A percentile compares a stretch with the other conserved stretches of the same genome.
phyloP scores from a whole-genome alignment of 352 stramenopile species.

The Phytopythium cucurbitacearum region DNA sequence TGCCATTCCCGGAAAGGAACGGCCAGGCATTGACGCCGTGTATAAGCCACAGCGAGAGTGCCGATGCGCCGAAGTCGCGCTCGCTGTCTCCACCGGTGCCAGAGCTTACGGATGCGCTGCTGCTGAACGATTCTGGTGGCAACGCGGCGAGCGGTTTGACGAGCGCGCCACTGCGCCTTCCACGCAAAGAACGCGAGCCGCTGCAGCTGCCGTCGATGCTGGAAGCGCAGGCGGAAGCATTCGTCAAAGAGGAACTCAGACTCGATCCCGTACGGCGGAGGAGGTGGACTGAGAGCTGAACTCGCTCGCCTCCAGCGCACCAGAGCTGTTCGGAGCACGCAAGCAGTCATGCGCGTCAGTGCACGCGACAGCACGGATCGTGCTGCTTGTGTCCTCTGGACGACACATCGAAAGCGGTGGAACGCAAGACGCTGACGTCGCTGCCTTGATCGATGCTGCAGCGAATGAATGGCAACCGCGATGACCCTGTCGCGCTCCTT shows the following conservation, averaged over 20 bases:
- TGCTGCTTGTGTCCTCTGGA: too few species aligned
- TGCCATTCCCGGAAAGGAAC: too few species aligned
- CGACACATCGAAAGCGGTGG: not conserved
- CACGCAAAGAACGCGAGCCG: not conserved
- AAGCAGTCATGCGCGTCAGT: too few species aligned
- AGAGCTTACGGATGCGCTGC: not conserved
- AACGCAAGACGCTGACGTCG: conserved; percentile 19
- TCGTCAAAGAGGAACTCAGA: conserved; percentile 4
- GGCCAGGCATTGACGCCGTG: too few species aligned
- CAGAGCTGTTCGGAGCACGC: not conserved
- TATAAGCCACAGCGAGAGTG: too few species aligned
- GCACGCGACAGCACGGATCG: too few species aligned
- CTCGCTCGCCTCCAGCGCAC: not conserved
- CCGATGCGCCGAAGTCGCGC: too few species aligned
- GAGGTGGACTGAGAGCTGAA: not conserved
- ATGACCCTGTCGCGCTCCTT: conserved; percentile 19
- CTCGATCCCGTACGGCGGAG: not conserved
- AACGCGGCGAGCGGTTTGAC: not conserved
- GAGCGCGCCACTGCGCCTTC: not conserved
- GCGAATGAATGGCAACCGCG: conserved; percentile 9
- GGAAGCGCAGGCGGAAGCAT: conserved; percentile 5
- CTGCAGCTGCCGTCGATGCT: not conserved
- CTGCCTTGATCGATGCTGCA: conserved; percentile 14
- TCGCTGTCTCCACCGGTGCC: not conserved
- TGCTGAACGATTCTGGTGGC: not conserved